phyloP scores from a whole-genome alignment of 257 asterid genomes.

The Solanum virginianum region DNA sequence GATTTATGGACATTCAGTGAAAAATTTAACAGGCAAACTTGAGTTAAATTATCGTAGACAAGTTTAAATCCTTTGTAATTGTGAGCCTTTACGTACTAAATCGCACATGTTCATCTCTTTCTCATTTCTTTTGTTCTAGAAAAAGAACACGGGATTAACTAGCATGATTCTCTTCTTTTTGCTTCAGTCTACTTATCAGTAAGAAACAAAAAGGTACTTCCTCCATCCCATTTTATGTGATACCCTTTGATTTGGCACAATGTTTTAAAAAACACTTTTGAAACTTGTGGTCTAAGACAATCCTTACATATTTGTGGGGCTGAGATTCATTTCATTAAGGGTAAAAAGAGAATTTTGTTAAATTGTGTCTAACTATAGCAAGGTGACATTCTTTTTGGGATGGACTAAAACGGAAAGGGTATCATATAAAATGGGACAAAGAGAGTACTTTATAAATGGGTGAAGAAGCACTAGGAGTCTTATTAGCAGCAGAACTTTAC shows the following conservation, averaged over 20 bases:
- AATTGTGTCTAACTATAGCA: no score
- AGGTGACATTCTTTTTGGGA: no score
- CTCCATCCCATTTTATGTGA: no score
- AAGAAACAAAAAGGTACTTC: neutral
- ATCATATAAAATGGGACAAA: no score
- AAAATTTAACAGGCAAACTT: neutral
- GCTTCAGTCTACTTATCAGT: neutral
- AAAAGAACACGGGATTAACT: neutral
- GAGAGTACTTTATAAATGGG: neutral
- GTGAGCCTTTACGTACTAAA: neutral
- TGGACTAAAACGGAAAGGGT: no score
- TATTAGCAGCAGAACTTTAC: slow-evolving; percentile 16
- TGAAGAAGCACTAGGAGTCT: neutral
- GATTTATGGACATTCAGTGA: neutral
- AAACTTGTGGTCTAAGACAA: no score
- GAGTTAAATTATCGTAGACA: neutral
- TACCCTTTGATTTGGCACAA: no score
- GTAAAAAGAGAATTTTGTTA: no score
- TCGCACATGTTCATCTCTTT: neutral
- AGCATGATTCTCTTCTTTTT: neutral
- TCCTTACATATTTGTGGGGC: no score
- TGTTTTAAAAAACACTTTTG: no score
- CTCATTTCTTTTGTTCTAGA: neutral
- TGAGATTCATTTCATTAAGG: no score
- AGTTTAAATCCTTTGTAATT: neutral